These are phyloP conservation scores for Ceratobasidium sp. DNA, from an alignment of 1,284 basidiomycete species.

Conservation along the genomic window DNA sequence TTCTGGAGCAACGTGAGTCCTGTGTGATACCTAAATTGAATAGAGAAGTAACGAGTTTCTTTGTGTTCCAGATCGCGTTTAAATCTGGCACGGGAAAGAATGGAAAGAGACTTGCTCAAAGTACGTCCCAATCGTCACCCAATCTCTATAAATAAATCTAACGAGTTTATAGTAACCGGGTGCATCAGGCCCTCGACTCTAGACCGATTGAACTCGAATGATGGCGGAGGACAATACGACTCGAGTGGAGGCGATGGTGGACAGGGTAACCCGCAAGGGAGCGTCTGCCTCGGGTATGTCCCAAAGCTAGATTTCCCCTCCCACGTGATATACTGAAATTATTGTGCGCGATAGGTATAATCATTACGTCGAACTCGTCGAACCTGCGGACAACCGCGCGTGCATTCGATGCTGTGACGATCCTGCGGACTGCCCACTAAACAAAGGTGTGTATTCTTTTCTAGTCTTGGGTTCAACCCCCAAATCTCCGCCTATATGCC, in stretches of 20 bases:
- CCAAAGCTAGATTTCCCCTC: neutral
- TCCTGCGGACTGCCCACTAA: constrained; percentile 48
- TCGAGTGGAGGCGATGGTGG: constrained; percentile 54
- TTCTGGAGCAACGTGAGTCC: constrained; percentile 49
- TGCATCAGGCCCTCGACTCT: constrained; percentile 46
- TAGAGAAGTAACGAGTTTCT: neutral
- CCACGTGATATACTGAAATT: neutral
- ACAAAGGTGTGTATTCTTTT: constrained; percentile 39
- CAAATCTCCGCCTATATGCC: neutral
- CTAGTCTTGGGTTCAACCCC: no score
- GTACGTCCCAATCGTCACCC: neutral
- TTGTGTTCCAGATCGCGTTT: constrained; percentile 12
- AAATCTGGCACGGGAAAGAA: constrained; percentile 43
- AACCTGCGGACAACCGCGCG: constrained; percentile 51
- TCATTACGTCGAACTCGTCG: constrained; percentile 55
- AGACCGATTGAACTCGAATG: constrained; percentile 48
- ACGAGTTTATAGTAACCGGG: constrained; percentile 44
- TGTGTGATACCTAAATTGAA: neutral
- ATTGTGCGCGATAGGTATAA: constrained; percentile 48
- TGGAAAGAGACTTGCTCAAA: constrained; percentile 29
- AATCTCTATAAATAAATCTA: neutral
- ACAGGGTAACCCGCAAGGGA: constrained; percentile 52
- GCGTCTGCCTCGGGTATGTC: constrained; percentile 51
- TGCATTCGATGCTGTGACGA: constrained; percentile 55
- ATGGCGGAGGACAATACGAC: constrained; percentile 56